Evolutionary conservation across 164 flowering plant genomes (phyloP), one percentile per base, ranked within the genome.

Genomic region (Chimonanthus praecox): DNA sequence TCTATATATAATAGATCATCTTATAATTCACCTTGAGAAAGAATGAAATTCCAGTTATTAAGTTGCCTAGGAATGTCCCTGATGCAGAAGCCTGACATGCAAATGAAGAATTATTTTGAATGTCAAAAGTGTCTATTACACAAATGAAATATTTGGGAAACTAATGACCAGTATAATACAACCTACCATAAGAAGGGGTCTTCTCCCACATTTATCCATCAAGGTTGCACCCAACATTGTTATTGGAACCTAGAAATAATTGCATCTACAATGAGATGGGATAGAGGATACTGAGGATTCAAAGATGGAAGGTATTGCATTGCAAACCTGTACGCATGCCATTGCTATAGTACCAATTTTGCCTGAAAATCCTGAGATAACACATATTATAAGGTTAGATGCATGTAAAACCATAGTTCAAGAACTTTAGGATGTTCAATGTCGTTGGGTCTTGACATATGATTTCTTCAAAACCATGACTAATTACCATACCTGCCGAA

Each of bases 131-230:
- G 20, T 48, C 47, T 2, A 18, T 48, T 49, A 18, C 47, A 69
- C 47, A 69, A 43, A 6, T 54, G 45, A 10, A 45, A 15, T 13
- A 66, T 13, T 13, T 8, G n/a, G 7, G 33, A 44, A 45, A 46
- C n/a, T n/a, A 54, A 54, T 54, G 60, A 10, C 1, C 60, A 13
- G 16, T 54, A 54, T 54, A 54, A 47, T 4, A 7, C 13, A 7
- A 15, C 45, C 64, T 88, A 92, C 98, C 90, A 91, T 67, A 58
- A 92, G 49, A 47, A 91, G 90, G 6, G 92, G 92, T 75, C 84
- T 94, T 78, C 97, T 88, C 82, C 98, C 98, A 58, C 86, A 85
- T 83, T 71, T 88, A 72, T 94, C 98, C 49, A 90, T 78, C 58
- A 94, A 77, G 11, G 81, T 6, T 68, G 92, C 87, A 50, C 87